phyloP scores from a whole-genome alignment of 495 filamentous ascomycete species.

The Pseudomonodictys pantanalensis region DNA sequence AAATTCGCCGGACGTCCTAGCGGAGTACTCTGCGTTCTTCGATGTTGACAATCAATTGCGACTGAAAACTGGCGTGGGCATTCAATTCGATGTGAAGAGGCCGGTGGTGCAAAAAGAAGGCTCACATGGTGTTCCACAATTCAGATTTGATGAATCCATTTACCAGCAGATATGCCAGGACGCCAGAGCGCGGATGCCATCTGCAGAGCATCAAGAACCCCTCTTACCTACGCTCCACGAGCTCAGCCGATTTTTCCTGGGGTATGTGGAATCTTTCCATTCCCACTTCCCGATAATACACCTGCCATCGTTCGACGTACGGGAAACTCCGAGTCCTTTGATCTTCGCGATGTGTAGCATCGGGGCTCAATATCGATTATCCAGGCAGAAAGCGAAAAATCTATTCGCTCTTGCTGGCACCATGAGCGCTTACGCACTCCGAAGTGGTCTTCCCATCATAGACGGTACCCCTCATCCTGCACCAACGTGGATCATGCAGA shows the following conservation, averaged over 20 bases:
- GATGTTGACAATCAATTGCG: too few relatives aligned
- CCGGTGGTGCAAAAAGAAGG: not conserved
- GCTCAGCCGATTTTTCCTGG: conserved; percentile 7
- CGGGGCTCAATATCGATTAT: conserved; percentile 6
- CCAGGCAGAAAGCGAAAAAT: conserved; percentile 11
- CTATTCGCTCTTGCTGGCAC: conserved; percentile 10
- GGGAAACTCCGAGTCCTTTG: conserved; percentile 7
- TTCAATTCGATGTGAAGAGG: too few relatives aligned
- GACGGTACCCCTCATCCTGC: conserved; percentile 2
- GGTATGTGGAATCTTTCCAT: conserved; percentile 11
- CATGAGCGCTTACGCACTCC: conserved; percentile 13
- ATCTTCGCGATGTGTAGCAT: conserved; percentile 16
- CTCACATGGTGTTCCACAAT: not conserved
- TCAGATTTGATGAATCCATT: not conserved
- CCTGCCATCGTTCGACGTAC: conserved; percentile 3
- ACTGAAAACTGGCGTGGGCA: too few relatives aligned
- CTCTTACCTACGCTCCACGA: conserved; percentile 4
- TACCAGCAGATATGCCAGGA: conserved; percentile 3
- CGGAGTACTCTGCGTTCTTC: too few relatives aligned
- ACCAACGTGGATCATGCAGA: conserved; percentile 15
- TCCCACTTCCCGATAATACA: conserved; percentile 10
- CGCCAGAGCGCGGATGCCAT: not conserved
- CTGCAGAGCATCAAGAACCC: not conserved
- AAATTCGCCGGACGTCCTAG: too few relatives aligned
- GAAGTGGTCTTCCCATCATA: conserved; percentile 2